Evolutionary conservation across 1,284 basidiomycete genomes (phyloP).

Genomic region (Ceratobasidium sp.): DNA sequence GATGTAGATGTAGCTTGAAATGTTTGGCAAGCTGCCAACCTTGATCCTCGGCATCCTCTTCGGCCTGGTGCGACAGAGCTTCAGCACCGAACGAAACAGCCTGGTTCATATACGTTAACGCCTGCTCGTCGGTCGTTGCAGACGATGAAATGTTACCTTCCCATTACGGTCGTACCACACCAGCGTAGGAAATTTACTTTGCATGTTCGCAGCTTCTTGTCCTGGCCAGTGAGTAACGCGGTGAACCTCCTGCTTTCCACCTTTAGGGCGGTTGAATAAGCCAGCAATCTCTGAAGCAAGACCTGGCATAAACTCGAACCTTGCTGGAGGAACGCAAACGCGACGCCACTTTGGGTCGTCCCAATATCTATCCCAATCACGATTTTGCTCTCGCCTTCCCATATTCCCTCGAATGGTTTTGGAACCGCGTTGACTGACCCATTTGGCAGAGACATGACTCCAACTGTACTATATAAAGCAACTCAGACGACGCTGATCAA

Average conservation of each 20-base stretch:
- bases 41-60: conserved; percentile 22
- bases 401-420: conserved; percentile 28
- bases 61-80: conserved; percentile 10
- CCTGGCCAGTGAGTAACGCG: conserved; percentile 43
- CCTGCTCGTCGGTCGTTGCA: background rate
- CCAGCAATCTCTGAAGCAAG: background rate
- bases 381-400: conserved; percentile 39
- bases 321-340: conserved; percentile 32
- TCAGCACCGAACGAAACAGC: conserved; percentile 40
- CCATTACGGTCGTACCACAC: conserved; percentile 41
- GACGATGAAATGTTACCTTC: conserved; percentile 4
- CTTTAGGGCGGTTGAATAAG: background rate
- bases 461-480: background rate
- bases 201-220: conserved; percentile 24
- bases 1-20: conserved; percentile 43
- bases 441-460: background rate
- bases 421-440: conserved; percentile 11
- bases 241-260: conserved; percentile 12
- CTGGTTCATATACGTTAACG: background rate
- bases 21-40: conserved; percentile 35
- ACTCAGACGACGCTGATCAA: background rate
- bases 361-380: conserved; percentile 39
- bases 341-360: conserved; percentile 38
- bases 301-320: background rate
- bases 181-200: conserved; percentile 41